phyloP scores from a whole-genome alignment of 345 rosid species.

The Sonneratia alba region DNA sequence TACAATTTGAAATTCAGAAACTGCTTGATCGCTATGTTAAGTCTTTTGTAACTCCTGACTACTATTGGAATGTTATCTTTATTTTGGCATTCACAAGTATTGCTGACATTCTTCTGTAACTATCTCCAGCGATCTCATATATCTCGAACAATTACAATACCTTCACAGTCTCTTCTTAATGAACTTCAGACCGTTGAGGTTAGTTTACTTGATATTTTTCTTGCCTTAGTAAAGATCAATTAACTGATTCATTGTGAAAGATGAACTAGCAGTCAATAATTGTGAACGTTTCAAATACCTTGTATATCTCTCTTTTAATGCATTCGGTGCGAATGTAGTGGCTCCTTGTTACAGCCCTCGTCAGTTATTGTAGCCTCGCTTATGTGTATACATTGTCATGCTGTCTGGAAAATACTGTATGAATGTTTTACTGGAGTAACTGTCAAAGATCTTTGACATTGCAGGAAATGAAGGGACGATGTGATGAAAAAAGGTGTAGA shows the following conservation, averaged over 20 bases:
- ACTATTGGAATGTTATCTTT: slow-evolving; percentile 3
- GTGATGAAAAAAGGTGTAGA: slow-evolving; percentile 83
- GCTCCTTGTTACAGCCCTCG: not conserved
- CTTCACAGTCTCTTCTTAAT: slow-evolving; percentile 92
- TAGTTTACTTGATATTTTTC: slow-evolving; percentile 19
- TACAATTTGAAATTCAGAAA: slow-evolving; percentile 76
- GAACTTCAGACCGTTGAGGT: slow-evolving; percentile 98
- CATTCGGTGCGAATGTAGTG: not conserved
- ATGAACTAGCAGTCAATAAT: not conserved
- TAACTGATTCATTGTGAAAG: not conserved
- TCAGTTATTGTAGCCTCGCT: not conserved
- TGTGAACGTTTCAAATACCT: not conserved
- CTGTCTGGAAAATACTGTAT: not conserved
- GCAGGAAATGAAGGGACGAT: slow-evolving; percentile 96
- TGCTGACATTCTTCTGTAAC: slow-evolving; percentile 6
- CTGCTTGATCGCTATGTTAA: slow-evolving; percentile 81
- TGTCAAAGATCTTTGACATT: slow-evolving; percentile 5
- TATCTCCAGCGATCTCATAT: slow-evolving; percentile 76
- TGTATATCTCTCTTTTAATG: not conserved
- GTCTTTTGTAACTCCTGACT: slow-evolving; percentile 18
- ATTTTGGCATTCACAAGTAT: slow-evolving; percentile 9
- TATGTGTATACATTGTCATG: not conserved
- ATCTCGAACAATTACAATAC: slow-evolving; percentile 68
- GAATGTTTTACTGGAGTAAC: not conserved
- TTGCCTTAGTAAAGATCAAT: not conserved